Conservation (phyloP, 2,329 filamentous ascomycete genomes). For the Penicillium sp. region DNA sequence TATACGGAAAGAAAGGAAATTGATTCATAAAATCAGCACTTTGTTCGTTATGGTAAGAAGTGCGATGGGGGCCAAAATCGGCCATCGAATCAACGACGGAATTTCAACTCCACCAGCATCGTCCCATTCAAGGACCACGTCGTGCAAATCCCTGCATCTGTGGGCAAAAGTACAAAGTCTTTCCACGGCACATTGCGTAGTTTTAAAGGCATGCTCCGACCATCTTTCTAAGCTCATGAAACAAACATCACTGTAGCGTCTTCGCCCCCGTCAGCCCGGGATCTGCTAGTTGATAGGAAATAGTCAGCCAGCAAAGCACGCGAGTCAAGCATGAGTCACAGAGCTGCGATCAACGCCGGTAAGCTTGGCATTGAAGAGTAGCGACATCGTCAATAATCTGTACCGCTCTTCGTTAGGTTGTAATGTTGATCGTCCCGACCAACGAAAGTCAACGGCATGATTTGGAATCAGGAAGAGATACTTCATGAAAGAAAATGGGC, state of each 20-base stretch:
- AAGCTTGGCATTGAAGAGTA: not conserved
- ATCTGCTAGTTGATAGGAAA: not conserved
- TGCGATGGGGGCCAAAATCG: not conserved
- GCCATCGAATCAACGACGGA: not conserved
- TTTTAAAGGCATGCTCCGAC: not conserved
- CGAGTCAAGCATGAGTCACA: not conserved
- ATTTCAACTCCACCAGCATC: not conserved
- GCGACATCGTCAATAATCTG: no score
- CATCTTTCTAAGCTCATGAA: not conserved
- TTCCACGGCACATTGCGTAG: no score
- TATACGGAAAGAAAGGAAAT: not conserved
- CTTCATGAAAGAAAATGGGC: no score
- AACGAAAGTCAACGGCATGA: not conserved
- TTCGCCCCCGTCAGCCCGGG: not conserved
- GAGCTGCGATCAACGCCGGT: not conserved
- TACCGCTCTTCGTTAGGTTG: no score
- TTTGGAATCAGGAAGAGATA: not conserved
- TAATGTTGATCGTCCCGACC: not conserved
- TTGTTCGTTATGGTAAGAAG: not conserved
- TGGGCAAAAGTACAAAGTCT: not conserved
- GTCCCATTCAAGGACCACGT: not conserved
- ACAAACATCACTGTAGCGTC: not conserved
- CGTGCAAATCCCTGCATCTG: not conserved
- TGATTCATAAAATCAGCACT: not conserved
- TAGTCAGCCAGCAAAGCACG: not conserved